phyloP scores from a whole-genome alignment of 2,329 filamentous ascomycete genomes.

The Colletotrichum eremochloae region DNA sequence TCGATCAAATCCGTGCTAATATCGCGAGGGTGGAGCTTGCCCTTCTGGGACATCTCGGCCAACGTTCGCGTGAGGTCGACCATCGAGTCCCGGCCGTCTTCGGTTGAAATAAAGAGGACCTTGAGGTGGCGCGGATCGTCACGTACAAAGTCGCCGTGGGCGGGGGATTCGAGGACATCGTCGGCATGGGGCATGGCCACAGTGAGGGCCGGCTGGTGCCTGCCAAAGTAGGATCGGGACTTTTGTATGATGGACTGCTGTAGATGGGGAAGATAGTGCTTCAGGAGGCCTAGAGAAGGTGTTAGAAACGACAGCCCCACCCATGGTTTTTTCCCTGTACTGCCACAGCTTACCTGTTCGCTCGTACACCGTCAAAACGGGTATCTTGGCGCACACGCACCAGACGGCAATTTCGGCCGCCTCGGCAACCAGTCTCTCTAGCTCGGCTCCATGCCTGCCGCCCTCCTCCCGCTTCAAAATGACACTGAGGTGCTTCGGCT shows the following conservation, averaged over 20 bases:
- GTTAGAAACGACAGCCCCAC: conserved; percentile 39
- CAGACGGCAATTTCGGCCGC: conserved; percentile 92
- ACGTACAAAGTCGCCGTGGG: conserved; percentile 45
- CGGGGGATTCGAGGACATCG: conserved; percentile 53
- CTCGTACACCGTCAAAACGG: conserved; percentile 91
- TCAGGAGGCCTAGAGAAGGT: conserved; percentile 77
- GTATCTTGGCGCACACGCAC: conserved; percentile 91
- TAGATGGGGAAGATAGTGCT: conserved; percentile 87
- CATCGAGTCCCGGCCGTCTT: conserved; percentile 92
- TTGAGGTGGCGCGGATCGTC: conserved; percentile 58
- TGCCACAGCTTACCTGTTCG: conserved; percentile 75
- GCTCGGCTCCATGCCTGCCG: conserved; percentile 76
- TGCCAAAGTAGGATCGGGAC: conserved; percentile 88
- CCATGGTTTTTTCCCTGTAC: neutral
- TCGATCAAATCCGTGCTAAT: conserved; percentile 90
- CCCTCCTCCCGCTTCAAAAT: conserved; percentile 82
- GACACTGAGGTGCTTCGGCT: conserved; percentile 90
- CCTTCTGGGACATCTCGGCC: conserved; percentile 92
- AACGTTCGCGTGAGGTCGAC: conserved; percentile 96
- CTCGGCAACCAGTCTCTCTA: conserved; percentile 90
- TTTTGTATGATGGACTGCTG: conserved; percentile 85
- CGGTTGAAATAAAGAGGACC: conserved; percentile 85
- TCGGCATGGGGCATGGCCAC: conserved; percentile 59
- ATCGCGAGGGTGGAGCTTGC: conserved; percentile 84
- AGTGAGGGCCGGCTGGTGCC: conserved; percentile 78